Percentiles rank a stretch among this genome's conserved stretches.
phyloP scores from a whole-genome alignment of 2,329 filamentous ascomycete genomes.

The Orbilia javanica region DNA sequence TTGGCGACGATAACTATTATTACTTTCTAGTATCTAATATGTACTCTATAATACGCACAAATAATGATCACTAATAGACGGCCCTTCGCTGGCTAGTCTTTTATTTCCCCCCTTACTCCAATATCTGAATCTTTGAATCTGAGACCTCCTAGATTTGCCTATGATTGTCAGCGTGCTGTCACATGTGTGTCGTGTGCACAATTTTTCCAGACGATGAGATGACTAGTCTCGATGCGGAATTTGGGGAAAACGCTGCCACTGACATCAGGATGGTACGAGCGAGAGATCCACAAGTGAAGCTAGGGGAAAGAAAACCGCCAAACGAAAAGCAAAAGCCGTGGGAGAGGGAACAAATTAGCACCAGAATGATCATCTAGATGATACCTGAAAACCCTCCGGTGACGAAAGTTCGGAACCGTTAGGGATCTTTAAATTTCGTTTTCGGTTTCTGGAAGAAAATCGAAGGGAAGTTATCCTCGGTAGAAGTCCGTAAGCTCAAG shows the following conservation, averaged over 20 bases:
- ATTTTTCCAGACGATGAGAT: conserved; percentile 40
- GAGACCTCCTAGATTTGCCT: conserved; percentile 20
- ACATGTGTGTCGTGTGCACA: conserved; percentile 58
- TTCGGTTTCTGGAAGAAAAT: not conserved
- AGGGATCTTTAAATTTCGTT: not conserved
- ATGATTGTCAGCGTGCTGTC: conserved; percentile 4
- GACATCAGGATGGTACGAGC: not conserved
- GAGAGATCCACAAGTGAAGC: not conserved
- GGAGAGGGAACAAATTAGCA: not conserved
- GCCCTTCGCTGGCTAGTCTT: conserved; percentile 5
- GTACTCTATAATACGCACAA: conserved; percentile 17
- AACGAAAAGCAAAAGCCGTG: conserved; percentile 2
- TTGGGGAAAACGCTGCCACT: not conserved
- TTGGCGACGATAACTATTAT: not conserved
- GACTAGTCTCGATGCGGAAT: conserved; percentile 30
- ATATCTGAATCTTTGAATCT: conserved; percentile 17
- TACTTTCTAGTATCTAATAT: conserved; percentile 10
- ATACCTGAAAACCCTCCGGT: not conserved
- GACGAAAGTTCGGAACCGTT: not conserved
- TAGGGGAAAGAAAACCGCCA: not conserved
- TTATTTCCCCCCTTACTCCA: too few relatives aligned
- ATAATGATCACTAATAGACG: conserved; percentile 22
- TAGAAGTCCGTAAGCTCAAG: conserved; percentile 9
- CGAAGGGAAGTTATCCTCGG: conserved; percentile 45
- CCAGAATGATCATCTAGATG: not conserved